These are phyloP conservation scores for Didymella segeticola DNA, from an alignment of 2,329 filamentous ascomycete genomes.

Conservation along the genomic window DNA sequence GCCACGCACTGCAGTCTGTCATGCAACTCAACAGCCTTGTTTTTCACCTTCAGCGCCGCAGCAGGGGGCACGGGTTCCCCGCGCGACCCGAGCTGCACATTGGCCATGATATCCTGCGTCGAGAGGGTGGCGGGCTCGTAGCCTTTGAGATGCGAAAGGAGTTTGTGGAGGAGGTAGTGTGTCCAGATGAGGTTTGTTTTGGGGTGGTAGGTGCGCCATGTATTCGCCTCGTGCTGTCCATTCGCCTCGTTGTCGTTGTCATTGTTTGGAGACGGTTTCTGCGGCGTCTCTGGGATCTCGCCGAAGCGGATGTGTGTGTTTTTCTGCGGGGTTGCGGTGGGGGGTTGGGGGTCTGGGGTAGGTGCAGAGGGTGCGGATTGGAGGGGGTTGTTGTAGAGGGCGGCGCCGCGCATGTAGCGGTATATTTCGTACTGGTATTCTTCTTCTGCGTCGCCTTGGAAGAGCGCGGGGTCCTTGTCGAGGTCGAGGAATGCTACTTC, in stretches of 20 bases:
- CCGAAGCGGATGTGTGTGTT: constrained; percentile 41
- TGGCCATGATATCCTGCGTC: constrained; percentile 20
- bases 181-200: constrained; percentile 70
- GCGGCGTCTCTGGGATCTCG: constrained; percentile 8
- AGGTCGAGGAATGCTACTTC: constrained; percentile 56
- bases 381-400: constrained; percentile 55
- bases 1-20: constrained; percentile 46
- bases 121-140: constrained; percentile 29
- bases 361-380: constrained; percentile 19
- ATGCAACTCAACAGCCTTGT: constrained; percentile 49
- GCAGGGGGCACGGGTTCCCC: constrained; percentile 15
- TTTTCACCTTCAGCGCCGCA: constrained; percentile 31
- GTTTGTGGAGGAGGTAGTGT: constrained; percentile 64
- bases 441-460: constrained; percentile 54
- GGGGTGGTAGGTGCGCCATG: constrained; percentile 64
- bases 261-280: background rate
- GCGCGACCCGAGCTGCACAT: constrained; percentile 20
- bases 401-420: constrained; percentile 57
- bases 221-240: no score
- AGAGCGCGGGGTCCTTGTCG: constrained; percentile 52
- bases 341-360: constrained; percentile 16
- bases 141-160: constrained; percentile 54
- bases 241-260: no score
- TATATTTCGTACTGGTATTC: constrained; percentile 66
- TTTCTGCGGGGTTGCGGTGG: constrained; percentile 33